Base-by-base conservation (phyloP, 73 alveolate genomes). In the Blepharisma stoltei region DNA sequence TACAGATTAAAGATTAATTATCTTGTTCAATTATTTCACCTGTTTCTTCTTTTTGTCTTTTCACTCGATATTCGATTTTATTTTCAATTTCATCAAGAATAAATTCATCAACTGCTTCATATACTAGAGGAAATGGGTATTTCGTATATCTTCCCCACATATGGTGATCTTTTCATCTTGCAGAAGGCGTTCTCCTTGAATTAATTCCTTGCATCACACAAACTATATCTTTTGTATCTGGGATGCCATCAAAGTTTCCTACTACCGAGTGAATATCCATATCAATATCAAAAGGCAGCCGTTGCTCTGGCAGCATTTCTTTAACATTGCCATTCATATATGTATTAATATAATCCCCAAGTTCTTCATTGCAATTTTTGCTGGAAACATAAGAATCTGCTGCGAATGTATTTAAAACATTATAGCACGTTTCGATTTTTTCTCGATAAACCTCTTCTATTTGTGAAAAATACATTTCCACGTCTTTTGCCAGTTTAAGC, bases 151-250 rank as follows among this genome's bases (percentile, higher is more conserved):
- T 60, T 14, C 73, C 45, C 73, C 73, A 60, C 46, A 60, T 14
- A 25, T 60, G 45, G 14, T n/a, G 23, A 2, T 14, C 73, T 60
- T 60, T 60, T 47, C 73, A 60, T 14, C 73, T 14, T 14, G 49
- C 2, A n/a, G 11, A 20, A 60, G 73, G 73, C 11, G 73, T 60
- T 60, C 73, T 60, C 23, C 23, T 38, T 14, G 73, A 14, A 25
- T 60, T n/a, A 14, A 60, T 60, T 25, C 73, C 73, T 60, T 60
- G 73, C 38, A 60, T 8, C 18, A 60, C 46, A 60, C 73, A 60
- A 20, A 38, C 14, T 14, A 60, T 60, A 25, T 60, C 73, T 60
- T 60, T 60, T 9, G 73, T 9, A 9, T 60, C 73, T 14, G 73
- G 73, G 14, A 60, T 25, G 23, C 73, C 73, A 18, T 60, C 73